Base-by-base conservation (phyloP, 495 filamentous ascomycete species). In the Aspergillus conjunctus region DNA sequence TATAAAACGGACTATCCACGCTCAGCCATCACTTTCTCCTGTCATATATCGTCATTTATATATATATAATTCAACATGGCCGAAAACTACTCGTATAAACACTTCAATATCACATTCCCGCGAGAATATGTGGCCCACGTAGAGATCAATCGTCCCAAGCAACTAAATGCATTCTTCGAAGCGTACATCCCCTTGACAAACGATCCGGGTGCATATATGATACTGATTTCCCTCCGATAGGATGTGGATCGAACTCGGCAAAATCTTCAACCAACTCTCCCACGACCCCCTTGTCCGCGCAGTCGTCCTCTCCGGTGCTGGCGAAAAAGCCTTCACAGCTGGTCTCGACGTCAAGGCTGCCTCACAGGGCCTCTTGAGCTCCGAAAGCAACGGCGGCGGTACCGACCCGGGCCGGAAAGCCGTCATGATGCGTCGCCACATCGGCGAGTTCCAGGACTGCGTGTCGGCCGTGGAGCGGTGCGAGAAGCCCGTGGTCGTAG, bases 161-260 rank as follows among this genome's bases (percentile, higher is more conserved):
- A 97, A 77, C 78, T 97, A 71, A 98, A 98, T 74, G 87, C 94
- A 56, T 98, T 97, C 74, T n/a, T n/a, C n/a, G n/a, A n/a, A n/a
- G n/a, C n/a, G n/a, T n/a, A n/a, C n/a, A n/a, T n/a, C n/a, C n/a
- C n/a, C n/a, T n/a, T n/a, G n/a, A n/a, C n/a, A n/a, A n/a, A n/a
- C n/a, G n/a, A n/a, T n/a, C n/a, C n/a, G 26, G 26, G 26, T n/a
- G n/a, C n/a, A n/a, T n/a, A 26, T 26, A 26, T 26, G 26, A 26
- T 5, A 26, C 26, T 26, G 26, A 26, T 26, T 2, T 26, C n/a
- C 2, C 2, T 26, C 26, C 2, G 26, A 26, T 26, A 26, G 26
- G 26, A 26, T 26, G 26, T 26, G 26, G 26, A 2, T 26, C 26
- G 26, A 26, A 5, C 26, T 26, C 26, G n/a, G n/a, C n/a, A n/a